Percentiles rank a stretch among this genome's conserved stretches.
Evolutionary conservation across 371 early-diverging fungal genomes (phyloP).

Genomic region (Mortierella sp.): DNA sequence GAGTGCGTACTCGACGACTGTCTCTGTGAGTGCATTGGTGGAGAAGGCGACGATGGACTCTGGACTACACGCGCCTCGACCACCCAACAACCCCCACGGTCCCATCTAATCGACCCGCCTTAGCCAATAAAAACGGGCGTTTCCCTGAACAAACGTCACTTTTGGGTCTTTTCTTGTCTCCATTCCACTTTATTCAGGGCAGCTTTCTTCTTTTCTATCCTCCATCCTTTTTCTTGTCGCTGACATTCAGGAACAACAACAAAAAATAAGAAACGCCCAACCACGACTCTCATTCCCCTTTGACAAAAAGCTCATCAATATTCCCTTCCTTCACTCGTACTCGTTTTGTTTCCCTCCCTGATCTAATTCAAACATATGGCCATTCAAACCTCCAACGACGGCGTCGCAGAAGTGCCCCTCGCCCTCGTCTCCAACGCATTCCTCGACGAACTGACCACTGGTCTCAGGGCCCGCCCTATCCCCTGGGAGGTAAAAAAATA

Average conservation of each 20-base stretch:
- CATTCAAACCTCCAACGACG: slow-evolving; percentile 22
- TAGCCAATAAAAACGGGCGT: not conserved
- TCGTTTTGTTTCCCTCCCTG: not conserved
- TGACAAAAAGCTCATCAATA: not conserved
- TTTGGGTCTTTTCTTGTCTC: no score
- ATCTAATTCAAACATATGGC: slow-evolving; percentile 14
- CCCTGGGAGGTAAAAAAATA: slow-evolving; percentile 89
- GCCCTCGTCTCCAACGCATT: slow-evolving; percentile 84
- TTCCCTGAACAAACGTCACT: not conserved
- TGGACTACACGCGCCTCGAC: not conserved
- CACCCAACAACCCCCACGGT: not conserved
- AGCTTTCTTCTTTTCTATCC: not conserved
- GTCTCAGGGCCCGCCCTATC: slow-evolving; percentile 83
- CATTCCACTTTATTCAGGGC: not conserved
- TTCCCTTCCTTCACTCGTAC: not conserved
- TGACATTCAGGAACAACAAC: not conserved
- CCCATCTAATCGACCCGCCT: not conserved
- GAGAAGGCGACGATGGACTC: not conserved
- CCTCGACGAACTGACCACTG: slow-evolving; percentile 83
- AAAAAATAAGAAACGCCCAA: no score
- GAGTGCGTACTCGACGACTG: not conserved
- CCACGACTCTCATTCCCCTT: not conserved
- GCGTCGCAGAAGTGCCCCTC: slow-evolving; percentile 72
- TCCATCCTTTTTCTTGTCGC: not conserved
- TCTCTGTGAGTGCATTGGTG: not conserved